A percentile compares a stretch with the other conserved stretches of the same genome.
Conservation (phyloP, 495 filamentous ascomycete genomes). For the Pseudoneurospora amorphoporcata region DNA sequence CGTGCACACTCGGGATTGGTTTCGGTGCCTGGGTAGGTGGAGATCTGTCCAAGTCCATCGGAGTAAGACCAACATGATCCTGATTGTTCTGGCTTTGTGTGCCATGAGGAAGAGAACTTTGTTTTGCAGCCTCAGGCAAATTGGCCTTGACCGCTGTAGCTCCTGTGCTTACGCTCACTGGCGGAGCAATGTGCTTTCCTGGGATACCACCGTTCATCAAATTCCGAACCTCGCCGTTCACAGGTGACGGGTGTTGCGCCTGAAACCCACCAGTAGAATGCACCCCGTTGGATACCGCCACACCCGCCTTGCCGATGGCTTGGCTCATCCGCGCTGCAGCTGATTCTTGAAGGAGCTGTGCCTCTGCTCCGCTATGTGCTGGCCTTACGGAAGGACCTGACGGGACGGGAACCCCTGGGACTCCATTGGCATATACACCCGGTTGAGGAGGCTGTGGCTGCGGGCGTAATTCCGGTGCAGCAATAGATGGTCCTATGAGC, state of each 20-base stretch:
- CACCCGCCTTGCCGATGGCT: constrained; percentile 4
- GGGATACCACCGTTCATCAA: background rate
- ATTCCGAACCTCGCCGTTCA: background rate
- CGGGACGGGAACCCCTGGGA: background rate
- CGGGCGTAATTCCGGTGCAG: constrained; percentile 3
- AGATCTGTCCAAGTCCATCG: constrained; percentile 11
- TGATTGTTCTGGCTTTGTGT: background rate
- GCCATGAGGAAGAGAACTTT: background rate
- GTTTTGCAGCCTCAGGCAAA: background rate
- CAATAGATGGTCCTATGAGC: constrained; percentile 1
- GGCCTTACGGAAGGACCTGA: background rate
- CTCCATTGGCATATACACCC: background rate
- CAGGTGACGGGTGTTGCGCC: background rate
- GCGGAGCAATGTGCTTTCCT: background rate
- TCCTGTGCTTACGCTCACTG: background rate
- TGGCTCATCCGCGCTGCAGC: constrained; percentile 15
- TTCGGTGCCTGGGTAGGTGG: background rate
- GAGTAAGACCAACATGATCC: background rate
- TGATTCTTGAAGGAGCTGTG: constrained; percentile 32
- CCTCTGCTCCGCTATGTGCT: constrained; percentile 23
- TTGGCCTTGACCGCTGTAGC: background rate
- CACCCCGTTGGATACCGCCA: background rate
- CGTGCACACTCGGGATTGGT: background rate
- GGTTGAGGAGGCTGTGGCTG: background rate
- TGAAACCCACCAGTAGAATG: background rate